Percentiles rank a stretch among this genome's conserved stretches.
phyloP scores from a whole-genome alignment of 805 yeast genomes.

The Martiniozyma abietophila region DNA sequence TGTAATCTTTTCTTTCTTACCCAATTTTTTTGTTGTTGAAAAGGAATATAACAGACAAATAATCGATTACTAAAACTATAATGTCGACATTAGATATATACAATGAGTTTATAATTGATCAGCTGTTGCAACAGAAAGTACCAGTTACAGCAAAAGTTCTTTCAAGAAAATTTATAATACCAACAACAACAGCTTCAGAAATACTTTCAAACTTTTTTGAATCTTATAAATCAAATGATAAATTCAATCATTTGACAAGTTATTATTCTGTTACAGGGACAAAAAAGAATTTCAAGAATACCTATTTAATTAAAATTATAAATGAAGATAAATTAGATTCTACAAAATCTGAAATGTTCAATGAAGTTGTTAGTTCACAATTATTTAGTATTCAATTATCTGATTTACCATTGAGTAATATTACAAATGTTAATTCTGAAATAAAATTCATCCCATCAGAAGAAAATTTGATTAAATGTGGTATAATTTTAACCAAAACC shows the following conservation, averaged over 20 bases:
- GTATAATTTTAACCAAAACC: conserved; percentile 16
- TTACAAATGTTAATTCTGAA: conserved; percentile 14
- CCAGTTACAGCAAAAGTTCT: conserved; percentile 21
- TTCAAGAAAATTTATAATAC: conserved; percentile 16
- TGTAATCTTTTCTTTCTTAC: no score
- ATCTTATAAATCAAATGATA: conserved; percentile 10
- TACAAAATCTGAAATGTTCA: conserved; percentile 12
- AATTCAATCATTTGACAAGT: conserved; percentile 11
- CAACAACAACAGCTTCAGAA: conserved; percentile 15
- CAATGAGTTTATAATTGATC: no score
- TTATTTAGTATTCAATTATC: conserved; percentile 19
- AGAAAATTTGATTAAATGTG: conserved; percentile 19
- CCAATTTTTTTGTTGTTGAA: no score
- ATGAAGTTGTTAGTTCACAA: conserved; percentile 13
- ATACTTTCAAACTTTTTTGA: conserved; percentile 18
- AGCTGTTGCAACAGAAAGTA: no score
- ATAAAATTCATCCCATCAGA: conserved; percentile 10
- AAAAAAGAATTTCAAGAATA: conserved; percentile 1
- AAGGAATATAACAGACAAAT: no score
- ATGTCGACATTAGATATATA: no score
- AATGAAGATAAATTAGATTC: conserved; percentile 11
- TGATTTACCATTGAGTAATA: conserved; percentile 13
- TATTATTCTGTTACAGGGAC: conserved; percentile 12
- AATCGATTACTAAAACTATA: no score
- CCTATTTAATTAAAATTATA: conserved; percentile 10